Evolutionary conservation across 805 yeast species (phyloP).

Genomic region (Priceomyces fermenticarens): DNA sequence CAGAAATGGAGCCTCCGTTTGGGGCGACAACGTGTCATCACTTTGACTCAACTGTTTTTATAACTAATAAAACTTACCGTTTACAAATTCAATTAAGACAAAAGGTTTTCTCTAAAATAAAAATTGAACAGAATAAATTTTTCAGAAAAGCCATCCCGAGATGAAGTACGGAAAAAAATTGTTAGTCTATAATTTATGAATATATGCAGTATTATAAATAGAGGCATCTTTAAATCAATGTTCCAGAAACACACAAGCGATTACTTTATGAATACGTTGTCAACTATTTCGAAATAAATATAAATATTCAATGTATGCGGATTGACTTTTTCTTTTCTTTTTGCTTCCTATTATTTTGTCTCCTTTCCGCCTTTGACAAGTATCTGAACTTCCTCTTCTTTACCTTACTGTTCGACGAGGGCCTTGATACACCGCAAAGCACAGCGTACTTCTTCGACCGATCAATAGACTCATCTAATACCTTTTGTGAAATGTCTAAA

Average conservation of each 20-base stretch:
- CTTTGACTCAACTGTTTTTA: constrained; percentile 9
- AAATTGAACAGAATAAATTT: no score
- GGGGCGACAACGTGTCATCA: constrained; percentile 79
- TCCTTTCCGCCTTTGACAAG: constrained; percentile 77
- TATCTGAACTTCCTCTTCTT: constrained; percentile 77
- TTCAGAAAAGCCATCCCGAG: no score
- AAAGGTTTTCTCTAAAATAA: neutral
- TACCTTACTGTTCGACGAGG: constrained; percentile 22
- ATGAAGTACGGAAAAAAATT: no score
- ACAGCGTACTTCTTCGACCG: constrained; percentile 84
- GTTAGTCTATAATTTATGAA: neutral
- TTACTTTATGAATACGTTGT: no score
- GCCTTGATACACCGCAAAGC: constrained; percentile 50
- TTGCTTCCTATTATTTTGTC: constrained; percentile 38
- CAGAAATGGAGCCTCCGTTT: constrained; percentile 61
- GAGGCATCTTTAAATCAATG: no score
- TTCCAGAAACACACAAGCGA: neutral
- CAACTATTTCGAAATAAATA: no score
- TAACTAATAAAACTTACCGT: neutral
- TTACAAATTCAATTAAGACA: neutral
- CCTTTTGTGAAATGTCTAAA: constrained; percentile 60
- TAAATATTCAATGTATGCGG: neutral
- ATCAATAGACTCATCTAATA: constrained; percentile 69
- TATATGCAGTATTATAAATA: neutral
- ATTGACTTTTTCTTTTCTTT: constrained; percentile 17